Conservation (phyloP, 495 filamentous ascomycete genomes). For the Chaetomium cochliodes region DNA sequence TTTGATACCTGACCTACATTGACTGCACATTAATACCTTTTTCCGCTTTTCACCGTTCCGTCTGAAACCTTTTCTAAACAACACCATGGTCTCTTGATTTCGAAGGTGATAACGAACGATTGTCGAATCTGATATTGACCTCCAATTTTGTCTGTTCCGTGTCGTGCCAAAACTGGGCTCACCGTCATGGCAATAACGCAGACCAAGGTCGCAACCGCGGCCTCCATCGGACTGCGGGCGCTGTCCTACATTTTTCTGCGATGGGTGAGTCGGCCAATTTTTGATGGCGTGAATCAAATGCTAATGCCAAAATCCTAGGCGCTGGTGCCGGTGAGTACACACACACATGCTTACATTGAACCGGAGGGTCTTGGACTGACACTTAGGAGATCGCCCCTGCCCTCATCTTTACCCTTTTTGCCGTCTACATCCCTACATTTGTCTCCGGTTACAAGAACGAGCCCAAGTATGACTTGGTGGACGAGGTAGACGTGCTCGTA, state of each 20-base stretch:
- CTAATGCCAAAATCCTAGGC: constrained; percentile 27
- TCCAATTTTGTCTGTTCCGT: not conserved
- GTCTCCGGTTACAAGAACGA: constrained; percentile 56
- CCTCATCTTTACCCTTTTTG: constrained; percentile 66
- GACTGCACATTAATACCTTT: not conserved
- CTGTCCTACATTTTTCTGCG: constrained; percentile 73
- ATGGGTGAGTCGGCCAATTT: constrained; percentile 62
- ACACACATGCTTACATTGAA: too few relatives aligned
- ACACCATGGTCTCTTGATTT: not conserved
- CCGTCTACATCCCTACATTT: constrained; percentile 70
- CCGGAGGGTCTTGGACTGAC: constrained; percentile 18
- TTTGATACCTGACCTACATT: not conserved
- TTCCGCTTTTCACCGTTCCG: not conserved
- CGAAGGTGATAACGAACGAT: not conserved
- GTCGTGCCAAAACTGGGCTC: not conserved
- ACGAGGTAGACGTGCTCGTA: constrained; percentile 59
- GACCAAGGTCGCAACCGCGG: constrained; percentile 33
- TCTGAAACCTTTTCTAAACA: not conserved
- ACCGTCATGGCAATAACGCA: constrained; percentile 30
- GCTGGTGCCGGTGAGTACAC: constrained; percentile 39
- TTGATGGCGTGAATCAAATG: not conserved
- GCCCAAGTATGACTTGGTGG: constrained; percentile 58
- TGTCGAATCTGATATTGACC: not conserved
- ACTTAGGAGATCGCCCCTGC: constrained; percentile 56
- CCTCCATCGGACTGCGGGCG: constrained; percentile 61